phyloP scores from a whole-genome alignment of 768 basidiomycete genomes.

The Kwoniella sp. region DNA sequence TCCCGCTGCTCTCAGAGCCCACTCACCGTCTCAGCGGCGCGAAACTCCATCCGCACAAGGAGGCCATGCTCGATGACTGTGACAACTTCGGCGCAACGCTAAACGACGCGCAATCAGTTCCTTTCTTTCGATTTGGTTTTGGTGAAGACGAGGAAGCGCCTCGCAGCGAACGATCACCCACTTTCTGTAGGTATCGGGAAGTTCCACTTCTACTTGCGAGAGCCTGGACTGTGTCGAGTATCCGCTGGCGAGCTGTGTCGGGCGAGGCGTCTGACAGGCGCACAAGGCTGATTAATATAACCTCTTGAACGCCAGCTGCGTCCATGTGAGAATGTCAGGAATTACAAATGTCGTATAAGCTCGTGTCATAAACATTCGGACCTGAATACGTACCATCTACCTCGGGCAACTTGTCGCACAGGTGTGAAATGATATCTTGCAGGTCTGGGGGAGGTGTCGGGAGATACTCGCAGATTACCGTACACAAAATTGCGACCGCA shows the following conservation, averaged over 20 bases:
- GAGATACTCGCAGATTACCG: conserved; percentile 17
- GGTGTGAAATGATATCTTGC: neutral
- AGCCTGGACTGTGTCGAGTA: neutral
- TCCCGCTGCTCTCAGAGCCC: too few relatives aligned
- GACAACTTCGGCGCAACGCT: conserved; percentile 19
- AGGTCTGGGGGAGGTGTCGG: neutral
- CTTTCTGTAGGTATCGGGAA: conserved; percentile 12
- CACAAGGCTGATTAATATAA: conserved; percentile 18
- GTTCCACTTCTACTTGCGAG: neutral
- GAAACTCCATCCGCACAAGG: conserved; percentile 9
- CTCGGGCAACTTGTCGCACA: neutral
- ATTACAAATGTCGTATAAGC: neutral
- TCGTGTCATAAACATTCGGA: neutral
- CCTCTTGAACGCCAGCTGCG: conserved; percentile 26
- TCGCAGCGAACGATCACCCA: too few relatives aligned
- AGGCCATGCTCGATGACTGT: conserved; percentile 7
- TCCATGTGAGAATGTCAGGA: neutral
- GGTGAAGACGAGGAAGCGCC: too few relatives aligned
- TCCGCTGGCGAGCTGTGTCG: neutral
- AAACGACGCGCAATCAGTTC: neutral
- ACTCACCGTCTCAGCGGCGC: conserved; percentile 9
- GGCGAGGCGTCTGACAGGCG: neutral
- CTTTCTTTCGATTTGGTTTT: too few relatives aligned
- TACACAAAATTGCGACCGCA: conserved; percentile 9
- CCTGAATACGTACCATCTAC: conserved; percentile 2